Evolutionary conservation across 257 asterid genomes (phyloP), one percentile per base, ranked within the genome.

Genomic region (Catharanthus roseus): DNA sequence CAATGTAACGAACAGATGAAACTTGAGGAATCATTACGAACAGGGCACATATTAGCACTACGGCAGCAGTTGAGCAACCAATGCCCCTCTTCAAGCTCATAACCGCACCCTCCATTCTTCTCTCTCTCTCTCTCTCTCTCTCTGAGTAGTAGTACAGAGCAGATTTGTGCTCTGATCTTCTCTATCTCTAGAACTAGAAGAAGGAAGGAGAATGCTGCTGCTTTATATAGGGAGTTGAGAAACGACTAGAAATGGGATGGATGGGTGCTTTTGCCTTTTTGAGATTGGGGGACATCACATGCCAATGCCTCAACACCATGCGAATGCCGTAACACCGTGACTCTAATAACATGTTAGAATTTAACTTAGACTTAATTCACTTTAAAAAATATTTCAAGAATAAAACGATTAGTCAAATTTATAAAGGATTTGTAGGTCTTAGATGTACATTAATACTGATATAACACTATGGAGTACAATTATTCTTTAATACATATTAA

Each of bases 41-140:
- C 60, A 39, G 68, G 0, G 81, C 55, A 75, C 80, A 72, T 11
- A 78, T 54, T 57, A 84, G 68, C 84, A 77, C 29, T 56, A 73
- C 75, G 61, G 85, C 84, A 72, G 71, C 77, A 68, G 71, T 8
- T 60, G 49, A 75, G 23, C 42, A 33, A 66, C 78, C 67, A 41
- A 68, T 77, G 38, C 74, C 74, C 44, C 57, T 39, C 56, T 39
- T 23, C 38, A 67, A 1, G 28, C 71, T 45, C 54, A 49, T n/a
- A 28, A 31, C 42, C 42, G 8, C n/a, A n/a, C n/a, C 56, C 56
- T 68, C 65, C 63, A 58, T 67, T 5, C 9, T 49, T 47, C 16
- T 16, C 67, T 61, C 44, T 24, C 21, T 29, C n/a, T 33, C 24
- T 61, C 67, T 57, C 47, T 19, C 29, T 33, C 44, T 33, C 24